Evolutionary conservation across 1,284 basidiomycete species (phyloP), one percentile per base, ranked within the genome.

Genomic region (Fereydounia khargensis): DNA sequence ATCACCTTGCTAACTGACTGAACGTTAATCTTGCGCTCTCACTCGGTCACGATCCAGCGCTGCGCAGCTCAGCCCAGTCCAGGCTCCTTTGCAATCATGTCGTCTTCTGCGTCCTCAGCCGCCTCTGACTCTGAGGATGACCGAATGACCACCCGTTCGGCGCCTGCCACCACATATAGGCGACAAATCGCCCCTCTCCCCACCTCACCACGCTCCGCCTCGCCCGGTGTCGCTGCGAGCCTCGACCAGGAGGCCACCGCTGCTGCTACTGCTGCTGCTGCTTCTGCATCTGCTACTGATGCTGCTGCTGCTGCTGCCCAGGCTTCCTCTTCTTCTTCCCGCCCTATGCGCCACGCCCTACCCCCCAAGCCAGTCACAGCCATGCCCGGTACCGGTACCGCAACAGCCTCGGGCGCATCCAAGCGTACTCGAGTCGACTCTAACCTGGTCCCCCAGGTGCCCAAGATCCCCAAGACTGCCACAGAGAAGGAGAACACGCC

Each of bases 391-490:
- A 27, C 34, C 9, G 58, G 46, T 14, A 53, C 57, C 8, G 47
- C 53, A 27, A 8, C 25, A n/a, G n/a, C n/a, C n/a, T n/a, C n/a
- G n/a, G 47, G 47, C 37, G 39, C 35, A 14, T 49, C 55, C 32
- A 75, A 75, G 44, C 59, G 73, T 8, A 56, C 54, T 6, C 57
- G 69, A 9, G 63, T 64, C 9, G 71, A 70, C 35, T 59, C 69
- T 4, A 65, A 55, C 10, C 58, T 75, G 20, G 68, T 74, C 7
- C 73, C 73, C 6, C 60, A 59, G 27, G 59, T 57, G 20, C 71
- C 73, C 44, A 74, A 73, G 38, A 54, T 74, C 20, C 69, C 68
- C 35, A 74, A 74, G 46, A 73, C 73, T 1, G 42, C 54, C 1
- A 36, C 58, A 2, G 70, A 74, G 16, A 72, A 69, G 54, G 57